Conservation (phyloP, 495 filamentous ascomycete species). For the Penicillium chermesinum region DNA sequence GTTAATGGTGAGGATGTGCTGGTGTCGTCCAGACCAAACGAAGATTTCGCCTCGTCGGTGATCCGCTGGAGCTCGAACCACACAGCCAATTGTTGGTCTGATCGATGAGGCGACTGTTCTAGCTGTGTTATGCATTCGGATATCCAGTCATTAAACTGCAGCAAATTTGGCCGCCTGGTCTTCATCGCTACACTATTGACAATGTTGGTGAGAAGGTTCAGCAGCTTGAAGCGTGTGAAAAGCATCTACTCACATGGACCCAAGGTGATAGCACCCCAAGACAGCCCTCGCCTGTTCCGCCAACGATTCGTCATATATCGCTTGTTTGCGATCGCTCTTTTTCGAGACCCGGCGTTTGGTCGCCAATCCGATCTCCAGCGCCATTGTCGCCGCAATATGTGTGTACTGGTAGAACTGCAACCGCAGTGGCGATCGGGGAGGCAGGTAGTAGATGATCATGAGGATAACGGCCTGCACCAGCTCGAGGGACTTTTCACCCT, state of each 20-base stretch:
- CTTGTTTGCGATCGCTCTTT: constrained; percentile 18
- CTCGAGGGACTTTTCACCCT: constrained; percentile 50
- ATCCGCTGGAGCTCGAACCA: constrained; percentile 47
- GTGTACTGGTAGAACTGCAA: constrained; percentile 52
- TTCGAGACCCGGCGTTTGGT: constrained; percentile 26
- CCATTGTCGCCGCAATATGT: constrained; percentile 52
- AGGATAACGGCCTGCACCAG: constrained; percentile 47
- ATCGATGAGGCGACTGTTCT: constrained; percentile 30
- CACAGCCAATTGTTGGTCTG: constrained; percentile 37
- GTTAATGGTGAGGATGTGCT: constrained; percentile 36
- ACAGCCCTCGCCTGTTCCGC: constrained; percentile 42
- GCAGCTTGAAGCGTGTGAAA: too few species aligned
- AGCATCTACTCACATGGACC: constrained; percentile 33
- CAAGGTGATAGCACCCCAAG: constrained; percentile 44
- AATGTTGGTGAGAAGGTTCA: constrained; percentile 5
- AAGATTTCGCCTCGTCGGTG: constrained; percentile 43
- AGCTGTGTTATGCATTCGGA: constrained; percentile 41
- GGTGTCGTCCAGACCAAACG: constrained; percentile 49
- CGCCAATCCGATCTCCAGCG: constrained; percentile 47
- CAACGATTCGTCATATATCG: constrained; percentile 30
- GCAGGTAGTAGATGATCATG: constrained; percentile 47
- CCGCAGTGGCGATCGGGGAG: constrained; percentile 41
- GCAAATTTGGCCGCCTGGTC: constrained; percentile 45
- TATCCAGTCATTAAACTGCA: constrained; percentile 47
- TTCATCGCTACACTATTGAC: constrained; percentile 43